Conservation (phyloP, 2,329 filamentous ascomycete species). For the Colletotrichum spinosum region DNA sequence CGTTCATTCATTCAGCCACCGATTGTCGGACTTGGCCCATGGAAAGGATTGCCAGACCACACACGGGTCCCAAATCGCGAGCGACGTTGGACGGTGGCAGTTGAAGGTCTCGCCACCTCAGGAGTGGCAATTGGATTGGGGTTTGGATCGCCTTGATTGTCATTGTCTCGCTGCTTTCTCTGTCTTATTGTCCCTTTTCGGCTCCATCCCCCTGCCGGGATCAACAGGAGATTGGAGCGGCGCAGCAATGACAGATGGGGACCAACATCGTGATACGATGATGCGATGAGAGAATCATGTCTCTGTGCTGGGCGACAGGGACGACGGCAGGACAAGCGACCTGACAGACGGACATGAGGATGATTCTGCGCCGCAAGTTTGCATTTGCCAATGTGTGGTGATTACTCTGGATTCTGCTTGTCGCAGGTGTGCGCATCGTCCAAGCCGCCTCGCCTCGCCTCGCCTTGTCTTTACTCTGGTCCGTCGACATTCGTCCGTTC, state of each 20-base stretch:
- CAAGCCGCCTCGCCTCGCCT: constrained; percentile 3
- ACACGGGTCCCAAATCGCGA: constrained; percentile 7
- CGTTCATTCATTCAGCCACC: neutral
- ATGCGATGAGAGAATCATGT: constrained; percentile 17
- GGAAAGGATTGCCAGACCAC: constrained; percentile 15
- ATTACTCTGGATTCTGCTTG: too few species aligned
- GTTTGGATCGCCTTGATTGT: constrained; percentile 17
- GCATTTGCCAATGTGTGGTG: constrained; percentile 7
- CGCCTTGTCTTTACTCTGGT: neutral
- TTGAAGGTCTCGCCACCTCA: constrained; percentile 26
- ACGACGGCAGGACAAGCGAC: neutral
- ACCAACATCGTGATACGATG: constrained; percentile 17
- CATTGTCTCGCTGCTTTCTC: constrained; percentile 24
- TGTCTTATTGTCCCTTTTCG: constrained; percentile 26
- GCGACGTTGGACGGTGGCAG: constrained; percentile 19
- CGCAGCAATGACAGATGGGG: constrained; percentile 13
- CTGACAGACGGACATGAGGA: constrained; percentile 5
- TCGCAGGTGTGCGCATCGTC: neutral
- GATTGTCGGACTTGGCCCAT: neutral
- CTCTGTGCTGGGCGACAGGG: constrained; percentile 13
- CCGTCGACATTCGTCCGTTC: neutral
- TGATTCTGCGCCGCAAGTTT: constrained; percentile 18
- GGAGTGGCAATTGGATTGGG: constrained; percentile 1
- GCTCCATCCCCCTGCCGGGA: constrained; percentile 21
- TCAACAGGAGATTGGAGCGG: constrained; percentile 34